phyloP scores from a whole-genome alignment of 225 moss, liverwort and hornwort species.

The Takakia lepidozioides region DNA sequence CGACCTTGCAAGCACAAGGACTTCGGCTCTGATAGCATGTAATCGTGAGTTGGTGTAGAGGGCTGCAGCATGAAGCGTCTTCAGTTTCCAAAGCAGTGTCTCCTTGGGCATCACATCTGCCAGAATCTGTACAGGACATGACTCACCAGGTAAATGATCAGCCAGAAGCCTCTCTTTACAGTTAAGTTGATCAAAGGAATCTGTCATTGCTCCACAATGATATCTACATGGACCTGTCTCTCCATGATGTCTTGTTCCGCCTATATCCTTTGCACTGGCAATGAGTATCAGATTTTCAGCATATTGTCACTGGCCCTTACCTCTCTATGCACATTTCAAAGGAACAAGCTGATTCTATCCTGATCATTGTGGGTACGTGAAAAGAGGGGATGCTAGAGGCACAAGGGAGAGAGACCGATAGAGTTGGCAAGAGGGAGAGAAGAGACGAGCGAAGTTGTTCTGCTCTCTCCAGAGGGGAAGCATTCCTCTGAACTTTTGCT shows the following conservation, averaged over 20 bases:
- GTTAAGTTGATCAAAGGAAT: too few relatives aligned
- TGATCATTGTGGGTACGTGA: too few relatives aligned
- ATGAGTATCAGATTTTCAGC: too few relatives aligned
- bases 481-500: constrained; percentile 21
- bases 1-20: constrained; percentile 73
- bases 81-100: constrained; percentile 63
- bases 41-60: constrained; percentile 69
- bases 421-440: constrained; percentile 31
- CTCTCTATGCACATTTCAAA: too few relatives aligned
- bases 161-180: too few relatives aligned
- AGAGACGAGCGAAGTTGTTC: constrained; percentile 37
- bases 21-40: constrained; percentile 48
- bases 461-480: constrained; percentile 18
- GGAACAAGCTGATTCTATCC: too few relatives aligned
- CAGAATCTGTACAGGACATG: constrained; percentile 20
- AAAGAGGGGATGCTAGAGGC: not conserved
- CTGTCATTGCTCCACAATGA: too few relatives aligned
- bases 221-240: too few relatives aligned
- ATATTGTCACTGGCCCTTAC: too few relatives aligned
- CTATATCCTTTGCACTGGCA: too few relatives aligned
- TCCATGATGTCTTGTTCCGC: too few relatives aligned
- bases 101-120: constrained; percentile 68
- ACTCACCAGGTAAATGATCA: too few relatives aligned
- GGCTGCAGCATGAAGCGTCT: constrained; percentile 52
- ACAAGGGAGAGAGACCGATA: constrained; percentile 28